Conservation (phyloP, 208 protist genomes). For the Angomonas ambiguus region DNA sequence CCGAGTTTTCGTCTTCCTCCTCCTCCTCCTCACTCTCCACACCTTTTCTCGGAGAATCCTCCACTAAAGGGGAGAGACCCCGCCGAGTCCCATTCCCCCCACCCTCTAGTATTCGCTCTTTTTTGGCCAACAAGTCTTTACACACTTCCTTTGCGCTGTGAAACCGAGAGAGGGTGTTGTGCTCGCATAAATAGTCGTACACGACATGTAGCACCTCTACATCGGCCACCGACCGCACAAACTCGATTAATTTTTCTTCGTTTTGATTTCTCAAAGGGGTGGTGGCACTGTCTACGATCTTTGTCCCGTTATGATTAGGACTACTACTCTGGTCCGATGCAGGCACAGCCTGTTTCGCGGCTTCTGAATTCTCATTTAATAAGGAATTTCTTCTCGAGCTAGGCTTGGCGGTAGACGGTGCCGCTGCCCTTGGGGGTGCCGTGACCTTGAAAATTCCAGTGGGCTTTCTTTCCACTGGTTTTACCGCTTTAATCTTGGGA, state of each 20-base stretch:
- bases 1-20: conserved; percentile 14
- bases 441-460: neutral
- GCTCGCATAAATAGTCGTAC: conserved; percentile 29
- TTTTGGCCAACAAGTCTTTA: conserved; percentile 22
- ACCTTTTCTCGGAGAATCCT: neutral
- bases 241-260: conserved; percentile 22
- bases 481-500: neutral
- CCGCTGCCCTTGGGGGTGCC: neutral
- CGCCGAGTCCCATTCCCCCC: neutral
- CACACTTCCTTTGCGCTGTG: conserved; percentile 15
- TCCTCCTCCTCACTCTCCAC: conserved; percentile 5
- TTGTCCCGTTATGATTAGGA: no score
- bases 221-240: conserved; percentile 33
- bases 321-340: no score
- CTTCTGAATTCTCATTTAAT: no score
- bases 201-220: conserved; percentile 43
- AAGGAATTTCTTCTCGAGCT: no score
- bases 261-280: neutral
- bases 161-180: conserved; percentile 10
- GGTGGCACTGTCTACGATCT: neutral
- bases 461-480: neutral
- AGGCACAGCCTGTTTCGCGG: no score
- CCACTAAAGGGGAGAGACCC: neutral
- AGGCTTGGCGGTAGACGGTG: no score
- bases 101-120: conserved; percentile 20